Percentiles rank a stretch among this genome's conserved stretches.
Evolutionary conservation across 805 yeast species (phyloP).

Genomic region (Monosporozyma aerobia): DNA sequence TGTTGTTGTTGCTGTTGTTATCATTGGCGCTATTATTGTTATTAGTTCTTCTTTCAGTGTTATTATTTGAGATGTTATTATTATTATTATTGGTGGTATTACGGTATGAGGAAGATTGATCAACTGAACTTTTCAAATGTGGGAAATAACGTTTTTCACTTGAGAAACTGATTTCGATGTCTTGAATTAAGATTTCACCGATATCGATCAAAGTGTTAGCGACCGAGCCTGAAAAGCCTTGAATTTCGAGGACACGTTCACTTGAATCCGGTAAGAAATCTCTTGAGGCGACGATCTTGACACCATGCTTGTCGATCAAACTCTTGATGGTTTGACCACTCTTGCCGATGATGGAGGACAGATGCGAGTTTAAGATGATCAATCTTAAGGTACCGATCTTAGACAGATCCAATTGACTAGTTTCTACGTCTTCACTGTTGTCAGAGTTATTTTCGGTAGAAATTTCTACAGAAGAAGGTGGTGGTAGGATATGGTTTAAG

Average conservation of each 20-base stretch:
- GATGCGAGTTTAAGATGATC: constrained; percentile 71
- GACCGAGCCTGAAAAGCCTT: constrained; percentile 63
- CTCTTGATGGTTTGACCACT: constrained; percentile 74
- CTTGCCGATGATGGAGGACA: constrained; percentile 83
- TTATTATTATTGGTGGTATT: constrained; percentile 3
- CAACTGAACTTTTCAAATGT: constrained; percentile 36
- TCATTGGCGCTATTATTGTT: background rate
- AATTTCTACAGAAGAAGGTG: constrained; percentile 24
- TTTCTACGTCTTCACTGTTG: background rate
- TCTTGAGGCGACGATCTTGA: constrained; percentile 81
- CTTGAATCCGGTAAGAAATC: constrained; percentile 72
- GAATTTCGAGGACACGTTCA: constrained; percentile 80
- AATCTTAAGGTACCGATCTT: constrained; percentile 43
- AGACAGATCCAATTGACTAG: constrained; percentile 12
- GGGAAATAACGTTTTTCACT: constrained; percentile 46
- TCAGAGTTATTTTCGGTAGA: background rate
- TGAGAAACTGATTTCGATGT: constrained; percentile 15
- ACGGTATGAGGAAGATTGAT: background rate
- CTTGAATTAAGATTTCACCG: constrained; percentile 20
- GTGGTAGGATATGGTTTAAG: constrained; percentile 26
- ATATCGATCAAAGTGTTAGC: constrained; percentile 55
- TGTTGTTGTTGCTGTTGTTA: constrained; percentile 3
- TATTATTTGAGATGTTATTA: background rate
- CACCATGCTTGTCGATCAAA: constrained; percentile 47
- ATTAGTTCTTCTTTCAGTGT: background rate